A percentile compares a stretch with the other conserved stretches of the same genome.
phyloP scores from a whole-genome alignment of 2,329 filamentous ascomycete genomes.

The Penicillium paneum region DNA sequence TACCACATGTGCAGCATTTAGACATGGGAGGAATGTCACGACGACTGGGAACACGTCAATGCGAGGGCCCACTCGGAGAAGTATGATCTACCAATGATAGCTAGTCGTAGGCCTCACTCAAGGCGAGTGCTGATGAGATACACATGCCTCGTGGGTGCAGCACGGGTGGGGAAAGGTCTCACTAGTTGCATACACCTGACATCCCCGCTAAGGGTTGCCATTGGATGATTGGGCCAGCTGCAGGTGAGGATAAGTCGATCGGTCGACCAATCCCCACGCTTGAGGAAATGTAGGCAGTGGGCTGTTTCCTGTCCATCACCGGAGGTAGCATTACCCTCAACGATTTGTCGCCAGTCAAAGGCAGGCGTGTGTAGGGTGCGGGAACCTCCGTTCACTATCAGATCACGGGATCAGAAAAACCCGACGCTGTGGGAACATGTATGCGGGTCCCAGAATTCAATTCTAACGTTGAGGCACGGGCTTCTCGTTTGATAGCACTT shows the following conservation, averaged over 20 bases:
- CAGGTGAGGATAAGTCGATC: conserved; percentile 23
- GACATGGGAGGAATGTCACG: conserved; percentile 14
- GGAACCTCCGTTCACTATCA: conserved; percentile 33
- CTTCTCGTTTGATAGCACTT: conserved; percentile 4
- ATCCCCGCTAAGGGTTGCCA: conserved; percentile 19
- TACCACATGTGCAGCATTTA: conserved; percentile 3
- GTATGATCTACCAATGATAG: conserved; percentile 15
- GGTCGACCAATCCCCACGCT: conserved; percentile 27
- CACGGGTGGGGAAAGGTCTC: conserved; percentile 16
- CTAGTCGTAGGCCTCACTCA: conserved; percentile 3
- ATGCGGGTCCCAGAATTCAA: conserved; percentile 40
- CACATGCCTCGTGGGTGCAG: conserved; percentile 11
- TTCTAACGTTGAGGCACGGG: conserved; percentile 35
- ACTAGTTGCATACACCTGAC: conserved; percentile 31
- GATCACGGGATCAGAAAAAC: conserved; percentile 41
- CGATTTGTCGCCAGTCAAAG: conserved; percentile 35
- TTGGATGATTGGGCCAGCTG: conserved; percentile 26
- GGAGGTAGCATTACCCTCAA: conserved; percentile 19
- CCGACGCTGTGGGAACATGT: conserved; percentile 36
- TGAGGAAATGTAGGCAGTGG: conserved; percentile 17
- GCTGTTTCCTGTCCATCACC: conserved; percentile 27
- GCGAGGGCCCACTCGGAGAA: conserved; percentile 22
- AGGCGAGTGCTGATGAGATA: conserved; percentile 16
- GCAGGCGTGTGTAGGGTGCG: conserved; percentile 32
- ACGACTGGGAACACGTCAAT: conserved; percentile 25